Evolutionary conservation across 768 basidiomycete species (phyloP).

Genomic region (Tricholomella constricta): DNA sequence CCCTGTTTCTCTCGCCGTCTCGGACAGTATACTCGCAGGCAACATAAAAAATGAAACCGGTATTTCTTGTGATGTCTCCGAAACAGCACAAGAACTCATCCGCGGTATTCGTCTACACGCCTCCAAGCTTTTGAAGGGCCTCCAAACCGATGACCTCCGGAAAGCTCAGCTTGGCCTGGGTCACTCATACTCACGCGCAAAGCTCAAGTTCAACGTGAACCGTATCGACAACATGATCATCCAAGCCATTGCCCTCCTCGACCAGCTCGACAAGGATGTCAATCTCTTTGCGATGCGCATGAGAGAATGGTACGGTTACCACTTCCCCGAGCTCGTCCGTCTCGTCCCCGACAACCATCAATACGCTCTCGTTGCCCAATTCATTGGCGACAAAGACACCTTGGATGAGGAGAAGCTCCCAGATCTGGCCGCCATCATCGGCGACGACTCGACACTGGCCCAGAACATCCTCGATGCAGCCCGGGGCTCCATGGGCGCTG

Average conservation of each 20-base stretch:
- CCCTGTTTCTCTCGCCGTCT: constrained; percentile 73
- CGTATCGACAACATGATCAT: constrained; percentile 99
- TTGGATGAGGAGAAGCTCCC: constrained; percentile 79
- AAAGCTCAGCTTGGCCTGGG: constrained; percentile 97
- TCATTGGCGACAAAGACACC: constrained; percentile 88
- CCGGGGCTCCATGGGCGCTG: constrained; percentile 91
- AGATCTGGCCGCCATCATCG: constrained; percentile 77
- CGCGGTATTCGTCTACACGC: constrained; percentile 94
- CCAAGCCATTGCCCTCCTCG: constrained; percentile 96
- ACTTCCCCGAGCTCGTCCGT: constrained; percentile 95
- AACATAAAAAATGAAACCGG: constrained; percentile 74
- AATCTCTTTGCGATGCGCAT: constrained; percentile 99
- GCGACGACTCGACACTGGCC: constrained; percentile 82
- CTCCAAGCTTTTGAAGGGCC: constrained; percentile 83
- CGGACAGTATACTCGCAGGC: constrained; percentile 72
- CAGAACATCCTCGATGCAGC: constrained; percentile 95
- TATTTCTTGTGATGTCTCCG: constrained; percentile 80
- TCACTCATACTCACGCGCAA: constrained; percentile 96
- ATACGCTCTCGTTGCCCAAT: constrained; percentile 83
- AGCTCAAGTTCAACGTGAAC: constrained; percentile 98
- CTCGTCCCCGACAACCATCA: constrained; percentile 94
- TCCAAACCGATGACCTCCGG: constrained; percentile 83
- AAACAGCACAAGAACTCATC: constrained; percentile 80
- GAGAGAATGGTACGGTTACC: constrained; percentile 99
- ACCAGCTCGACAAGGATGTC: constrained; percentile 99